Evolutionary conservation across 371 early-diverging fungal genomes (phyloP).

Genomic region (Apophysomyces trapeziformis): DNA sequence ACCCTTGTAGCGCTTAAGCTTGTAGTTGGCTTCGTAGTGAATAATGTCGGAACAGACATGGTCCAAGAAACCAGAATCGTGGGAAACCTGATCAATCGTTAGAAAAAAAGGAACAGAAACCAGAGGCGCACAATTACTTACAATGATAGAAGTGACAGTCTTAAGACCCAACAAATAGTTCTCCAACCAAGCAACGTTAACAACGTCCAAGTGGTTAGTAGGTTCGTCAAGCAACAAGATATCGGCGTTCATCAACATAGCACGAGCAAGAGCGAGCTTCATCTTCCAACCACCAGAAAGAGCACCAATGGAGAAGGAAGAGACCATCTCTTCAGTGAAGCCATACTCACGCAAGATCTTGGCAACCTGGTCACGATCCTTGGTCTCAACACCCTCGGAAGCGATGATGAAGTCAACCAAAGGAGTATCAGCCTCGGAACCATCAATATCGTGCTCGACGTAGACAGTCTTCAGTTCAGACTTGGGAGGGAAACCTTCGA

Average conservation of each 20-base stretch:
- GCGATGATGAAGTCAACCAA: slow-evolving; percentile 69
- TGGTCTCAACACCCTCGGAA: slow-evolving; percentile 59
- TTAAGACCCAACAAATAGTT: slow-evolving; percentile 72
- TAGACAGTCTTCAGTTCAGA: slow-evolving; percentile 72
- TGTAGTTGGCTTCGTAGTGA: slow-evolving; percentile 72
- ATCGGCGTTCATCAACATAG: slow-evolving; percentile 84
- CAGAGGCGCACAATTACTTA: neutral
- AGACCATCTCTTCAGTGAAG: slow-evolving; percentile 71
- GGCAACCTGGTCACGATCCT: slow-evolving; percentile 55
- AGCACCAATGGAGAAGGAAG: slow-evolving; percentile 64
- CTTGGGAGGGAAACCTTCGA: slow-evolving; percentile 80
- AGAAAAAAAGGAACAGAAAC: neutral
- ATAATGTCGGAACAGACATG: slow-evolving; percentile 82
- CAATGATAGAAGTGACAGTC: slow-evolving; percentile 79
- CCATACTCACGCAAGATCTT: slow-evolving; percentile 66
- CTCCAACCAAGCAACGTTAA: slow-evolving; percentile 83
- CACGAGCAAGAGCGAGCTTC: slow-evolving; percentile 84
- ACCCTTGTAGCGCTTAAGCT: slow-evolving; percentile 82
- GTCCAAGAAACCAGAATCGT: slow-evolving; percentile 89
- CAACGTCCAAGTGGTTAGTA: slow-evolving; percentile 89
- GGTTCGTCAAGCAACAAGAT: slow-evolving; percentile 90
- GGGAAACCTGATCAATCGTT: slow-evolving; percentile 56
- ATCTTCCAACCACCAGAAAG: slow-evolving; percentile 93
- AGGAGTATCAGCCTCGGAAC: slow-evolving; percentile 67
- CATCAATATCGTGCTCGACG: slow-evolving; percentile 81